phyloP scores from a whole-genome alignment of 2,329 filamentous ascomycete genomes.

The Gaeumannomyces tritici region DNA sequence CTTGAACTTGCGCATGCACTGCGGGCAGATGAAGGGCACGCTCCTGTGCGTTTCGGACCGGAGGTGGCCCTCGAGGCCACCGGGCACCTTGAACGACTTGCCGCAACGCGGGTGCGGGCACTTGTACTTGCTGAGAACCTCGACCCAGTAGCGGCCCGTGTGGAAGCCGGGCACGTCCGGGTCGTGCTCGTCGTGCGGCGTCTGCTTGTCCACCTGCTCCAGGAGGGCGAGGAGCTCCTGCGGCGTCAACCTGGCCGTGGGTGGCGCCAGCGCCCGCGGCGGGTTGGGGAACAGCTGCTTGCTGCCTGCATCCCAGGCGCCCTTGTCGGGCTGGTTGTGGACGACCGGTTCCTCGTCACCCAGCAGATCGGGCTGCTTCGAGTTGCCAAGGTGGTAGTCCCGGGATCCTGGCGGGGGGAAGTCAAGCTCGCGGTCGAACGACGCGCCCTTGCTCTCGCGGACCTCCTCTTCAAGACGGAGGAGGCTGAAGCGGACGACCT shows the following conservation, averaged over 20 bases:
- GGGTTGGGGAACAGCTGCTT: slow-evolving; percentile 17
- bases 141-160: slow-evolving; percentile 33
- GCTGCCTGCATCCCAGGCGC: slow-evolving; percentile 5
- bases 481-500: neutral
- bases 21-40: slow-evolving; percentile 29
- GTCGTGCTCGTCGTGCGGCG: slow-evolving; percentile 20
- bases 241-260: slow-evolving; percentile 10
- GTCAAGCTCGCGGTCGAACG: neutral
- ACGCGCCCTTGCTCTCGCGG: neutral
- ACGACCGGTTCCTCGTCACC: slow-evolving; percentile 8
- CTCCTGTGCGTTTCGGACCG: slow-evolving; percentile 28
- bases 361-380: slow-evolving; percentile 11
- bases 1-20: slow-evolving; percentile 31
- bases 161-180: slow-evolving; percentile 38
- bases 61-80: slow-evolving; percentile 31
- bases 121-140: slow-evolving; percentile 31
- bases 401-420: neutral
- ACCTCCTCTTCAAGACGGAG: neutral
- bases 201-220: neutral
- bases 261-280: too few species aligned
- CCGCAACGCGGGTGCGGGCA: slow-evolving; percentile 47
- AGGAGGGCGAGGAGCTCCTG: slow-evolving; percentile 8
- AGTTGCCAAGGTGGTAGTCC: slow-evolving; percentile 12
- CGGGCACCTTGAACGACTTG: slow-evolving; percentile 26
- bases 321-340: slow-evolving; percentile 6